These are phyloP conservation scores for Aureobasidium leucospermi DNA, from an alignment of 2,329 filamentous ascomycete species.

Conservation along the genomic window DNA sequence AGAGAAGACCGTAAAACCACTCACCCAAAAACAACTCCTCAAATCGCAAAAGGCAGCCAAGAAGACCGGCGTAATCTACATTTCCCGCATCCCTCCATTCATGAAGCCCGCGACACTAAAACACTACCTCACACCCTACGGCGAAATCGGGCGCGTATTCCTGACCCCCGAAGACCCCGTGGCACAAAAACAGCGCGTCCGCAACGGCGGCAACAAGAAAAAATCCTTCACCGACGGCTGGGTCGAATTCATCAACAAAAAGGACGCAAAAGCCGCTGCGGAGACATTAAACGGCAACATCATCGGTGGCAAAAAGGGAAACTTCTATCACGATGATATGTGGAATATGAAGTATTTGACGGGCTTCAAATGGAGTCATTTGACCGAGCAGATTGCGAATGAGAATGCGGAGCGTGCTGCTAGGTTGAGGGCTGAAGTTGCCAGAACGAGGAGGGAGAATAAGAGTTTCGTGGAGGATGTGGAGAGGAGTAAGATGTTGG, in stretches of 20 bases:
- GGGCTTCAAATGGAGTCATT: constrained; percentile 70
- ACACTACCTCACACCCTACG: constrained; percentile 67
- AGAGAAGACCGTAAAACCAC: constrained; percentile 22
- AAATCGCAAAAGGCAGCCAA: constrained; percentile 57
- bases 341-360: constrained; percentile 78
- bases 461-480: constrained; percentile 73
- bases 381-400: constrained; percentile 69
- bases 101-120: constrained; percentile 78
- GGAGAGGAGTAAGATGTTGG: constrained; percentile 71
- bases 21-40: constrained; percentile 62
- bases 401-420: constrained; percentile 75
- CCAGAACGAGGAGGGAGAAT: constrained; percentile 69
- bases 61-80: constrained; percentile 73
- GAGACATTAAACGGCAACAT: constrained; percentile 69
- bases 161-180: constrained; percentile 67
- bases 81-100: constrained; percentile 78
- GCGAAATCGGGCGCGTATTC: constrained; percentile 59
- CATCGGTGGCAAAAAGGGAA: constrained; percentile 77
- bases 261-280: constrained; percentile 67
- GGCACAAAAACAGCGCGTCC: constrained; percentile 58
- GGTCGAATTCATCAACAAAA: constrained; percentile 73
- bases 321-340: constrained; percentile 77
- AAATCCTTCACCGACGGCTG: constrained; percentile 76
- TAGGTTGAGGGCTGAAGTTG: constrained; percentile 70
- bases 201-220: constrained; percentile 75